A percentile compares a stretch with the other conserved stretches of the same genome.
Conservation (phyloP, 768 basidiomycete genomes). For the Podaxis sp. region DNA sequence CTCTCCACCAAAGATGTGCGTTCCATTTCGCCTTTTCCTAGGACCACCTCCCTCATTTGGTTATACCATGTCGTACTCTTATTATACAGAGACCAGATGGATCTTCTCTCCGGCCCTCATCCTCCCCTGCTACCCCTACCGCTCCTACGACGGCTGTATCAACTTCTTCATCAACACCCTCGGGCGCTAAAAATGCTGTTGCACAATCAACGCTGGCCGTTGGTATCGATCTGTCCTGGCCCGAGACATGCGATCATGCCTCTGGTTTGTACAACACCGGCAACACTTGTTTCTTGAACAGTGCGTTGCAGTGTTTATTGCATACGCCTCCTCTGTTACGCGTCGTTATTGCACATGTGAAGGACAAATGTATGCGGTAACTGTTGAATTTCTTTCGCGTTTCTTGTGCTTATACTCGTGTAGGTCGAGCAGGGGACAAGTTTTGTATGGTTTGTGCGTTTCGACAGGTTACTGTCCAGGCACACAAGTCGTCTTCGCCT, state of each 20-base stretch:
- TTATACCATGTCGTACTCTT: conserved; percentile 3
- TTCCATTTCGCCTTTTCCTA: conserved; percentile 33
- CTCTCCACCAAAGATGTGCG: conserved; percentile 39
- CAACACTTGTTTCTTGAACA: conserved; percentile 97
- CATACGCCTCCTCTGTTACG: conserved; percentile 88
- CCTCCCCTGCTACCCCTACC: conserved; percentile 13
- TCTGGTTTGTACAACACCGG: conserved; percentile 80
- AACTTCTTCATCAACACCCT: conserved; percentile 24
- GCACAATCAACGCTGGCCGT: conserved; percentile 30
- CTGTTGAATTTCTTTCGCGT: conserved; percentile 8
- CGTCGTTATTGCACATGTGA: conserved; percentile 51
- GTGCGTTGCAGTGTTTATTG: conserved; percentile 87
- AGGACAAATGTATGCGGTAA: conserved; percentile 59
- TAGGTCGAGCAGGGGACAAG: conserved; percentile 40
- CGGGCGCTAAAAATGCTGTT: conserved; percentile 26
- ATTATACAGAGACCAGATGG: conserved; percentile 18
- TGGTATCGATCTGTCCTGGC: conserved; percentile 66
- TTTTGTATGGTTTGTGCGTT: conserved; percentile 86
- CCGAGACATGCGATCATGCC: conserved; percentile 45
- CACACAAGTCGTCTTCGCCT: conserved; percentile 44
- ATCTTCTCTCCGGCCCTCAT: background rate
- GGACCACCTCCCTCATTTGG: background rate
- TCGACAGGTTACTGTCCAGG: conserved; percentile 52
- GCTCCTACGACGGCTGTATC: conserved; percentile 20
- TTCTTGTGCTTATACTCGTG: background rate